Conservation (phyloP, 495 filamentous ascomycete species). For the Aspergillus cavernicola region DNA sequence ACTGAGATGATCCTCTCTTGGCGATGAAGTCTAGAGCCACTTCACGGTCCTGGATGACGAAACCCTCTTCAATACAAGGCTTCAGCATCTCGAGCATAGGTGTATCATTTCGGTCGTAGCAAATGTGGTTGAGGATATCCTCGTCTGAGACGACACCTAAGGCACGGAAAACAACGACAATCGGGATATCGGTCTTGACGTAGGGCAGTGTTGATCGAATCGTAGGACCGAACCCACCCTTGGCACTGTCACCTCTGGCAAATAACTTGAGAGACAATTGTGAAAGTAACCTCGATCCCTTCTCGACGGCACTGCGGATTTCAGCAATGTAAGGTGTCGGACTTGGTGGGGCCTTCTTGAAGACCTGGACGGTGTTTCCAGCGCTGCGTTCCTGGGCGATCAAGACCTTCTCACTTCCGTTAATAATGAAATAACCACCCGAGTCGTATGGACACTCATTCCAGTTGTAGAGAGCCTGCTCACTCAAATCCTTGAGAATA, state of each 20-base stretch:
- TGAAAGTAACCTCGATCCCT: constrained; percentile 89
- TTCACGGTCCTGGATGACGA: constrained; percentile 92
- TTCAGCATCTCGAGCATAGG: constrained; percentile 97
- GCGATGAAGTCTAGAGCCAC: constrained; percentile 96
- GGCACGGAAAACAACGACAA: constrained; percentile 91
- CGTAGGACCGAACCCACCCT: constrained; percentile 77
- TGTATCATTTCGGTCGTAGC: constrained; percentile 90
- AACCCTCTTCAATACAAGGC: constrained; percentile 93
- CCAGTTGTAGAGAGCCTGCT: constrained; percentile 75
- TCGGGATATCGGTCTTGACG: constrained; percentile 87
- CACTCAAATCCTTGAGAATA: constrained; percentile 73
- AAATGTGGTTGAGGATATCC: constrained; percentile 96
- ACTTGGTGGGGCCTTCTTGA: constrained; percentile 88
- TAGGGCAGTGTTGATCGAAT: constrained; percentile 89
- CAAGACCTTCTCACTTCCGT: constrained; percentile 98
- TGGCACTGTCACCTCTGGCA: constrained; percentile 72
- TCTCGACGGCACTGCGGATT: constrained; percentile 93
- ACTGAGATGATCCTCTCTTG: constrained; percentile 73
- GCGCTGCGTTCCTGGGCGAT: constrained; percentile 97
- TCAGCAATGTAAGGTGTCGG: constrained; percentile 90
- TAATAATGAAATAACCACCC: constrained; percentile 98
- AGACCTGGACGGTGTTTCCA: constrained; percentile 97
- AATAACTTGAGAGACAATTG: constrained; percentile 84
- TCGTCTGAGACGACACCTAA: constrained; percentile 96
- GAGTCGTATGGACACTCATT: constrained; percentile 98